Base-by-base conservation (phyloP, 345 rosid species). In the Populus nigra region DNA sequence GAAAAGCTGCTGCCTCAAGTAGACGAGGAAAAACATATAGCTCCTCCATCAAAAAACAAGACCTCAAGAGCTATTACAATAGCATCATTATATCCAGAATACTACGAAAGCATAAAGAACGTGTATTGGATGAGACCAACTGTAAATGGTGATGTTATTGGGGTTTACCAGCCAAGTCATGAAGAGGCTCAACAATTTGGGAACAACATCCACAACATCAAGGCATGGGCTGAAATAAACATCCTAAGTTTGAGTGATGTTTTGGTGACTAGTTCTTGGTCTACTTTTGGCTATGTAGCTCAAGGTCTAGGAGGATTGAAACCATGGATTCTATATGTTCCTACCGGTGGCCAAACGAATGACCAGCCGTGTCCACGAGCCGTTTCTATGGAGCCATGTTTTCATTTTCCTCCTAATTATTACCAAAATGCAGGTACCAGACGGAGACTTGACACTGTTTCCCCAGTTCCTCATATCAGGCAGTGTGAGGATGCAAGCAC, bases 221-320 rank as follows among this genome's bases (percentile, higher is more conserved):
- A 70, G 61, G 83, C 83, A 1, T 80, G 73, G 83, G 83, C 72
- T 35, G 79, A 80, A 53, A 80, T 75, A 45, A 47, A 76, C 55
- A 66, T 80, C n/a, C 22, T 80, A 11, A 80, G 83, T 57, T 49
- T 80, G 17, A 69, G 79, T 65, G 76, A 80, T 71, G 79, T 71
- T n/a, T 45, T 80, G 68, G 72, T 80, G 35, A 80, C 83, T 7
- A 80, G 76, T 36, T 17, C 72, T 1, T 65, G 70, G 83, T 80
- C 83, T 17, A 80, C 83, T 31, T 80, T 80, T 41, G 79, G 83
- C 22, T 80, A 80, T 27, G 69, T 80, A 16, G 79, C 79, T 65
- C 83, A 80, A 55, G 83, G 83, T 11, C 77, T 80, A 5, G 79
- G 83, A 65, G 83, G 74, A 17, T 12, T 73, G 55, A 80, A 25